Evolutionary conservation across 2,329 filamentous ascomycete genomes (phyloP).

Genomic region (Arthroderma sp.): DNA sequence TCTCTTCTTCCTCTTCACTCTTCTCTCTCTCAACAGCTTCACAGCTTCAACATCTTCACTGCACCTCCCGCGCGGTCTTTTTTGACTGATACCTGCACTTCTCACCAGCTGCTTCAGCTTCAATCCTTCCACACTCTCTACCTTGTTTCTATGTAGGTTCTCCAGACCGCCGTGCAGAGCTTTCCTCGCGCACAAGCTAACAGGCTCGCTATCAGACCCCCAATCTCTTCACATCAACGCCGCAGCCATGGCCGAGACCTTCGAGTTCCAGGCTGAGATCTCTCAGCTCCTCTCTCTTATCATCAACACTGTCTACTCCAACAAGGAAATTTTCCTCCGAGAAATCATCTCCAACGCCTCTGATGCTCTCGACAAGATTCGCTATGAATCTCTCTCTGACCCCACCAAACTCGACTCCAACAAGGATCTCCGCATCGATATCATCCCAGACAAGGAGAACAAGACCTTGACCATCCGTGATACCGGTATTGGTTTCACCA

Average conservation of each 20-base stretch:
- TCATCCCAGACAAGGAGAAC: conserved; percentile 92
- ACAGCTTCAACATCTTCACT: conserved; percentile 13
- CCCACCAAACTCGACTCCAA: conserved; percentile 90
- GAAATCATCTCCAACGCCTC: conserved; percentile 97
- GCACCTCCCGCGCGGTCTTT: conserved; percentile 11
- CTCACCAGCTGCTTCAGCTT: neutral
- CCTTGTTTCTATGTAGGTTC: neutral
- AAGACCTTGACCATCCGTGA: conserved; percentile 97
- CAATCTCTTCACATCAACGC: neutral
- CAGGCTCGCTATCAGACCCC: conserved; percentile 5
- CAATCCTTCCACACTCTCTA: conserved; percentile 10
- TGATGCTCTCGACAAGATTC: conserved; percentile 99
- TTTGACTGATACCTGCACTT: conserved; percentile 3
- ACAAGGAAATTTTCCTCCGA: conserved; percentile 99
- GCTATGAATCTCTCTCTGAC: conserved; percentile 96
- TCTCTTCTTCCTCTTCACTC: conserved; percentile 15
- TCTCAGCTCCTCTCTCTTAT: conserved; percentile 99
- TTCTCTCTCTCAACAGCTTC: conserved; percentile 15
- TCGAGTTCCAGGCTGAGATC: conserved; percentile 99
- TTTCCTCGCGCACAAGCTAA: neutral
- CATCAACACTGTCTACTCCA: conserved; percentile 99
- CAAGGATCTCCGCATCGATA: conserved; percentile 98
- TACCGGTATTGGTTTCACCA: conserved; percentile 99
- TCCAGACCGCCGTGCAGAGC: conserved; percentile 12
- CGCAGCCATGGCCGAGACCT: conserved; percentile 80